Conservation (phyloP, 73 alveolate species). For the Effrenium voratum region DNA sequence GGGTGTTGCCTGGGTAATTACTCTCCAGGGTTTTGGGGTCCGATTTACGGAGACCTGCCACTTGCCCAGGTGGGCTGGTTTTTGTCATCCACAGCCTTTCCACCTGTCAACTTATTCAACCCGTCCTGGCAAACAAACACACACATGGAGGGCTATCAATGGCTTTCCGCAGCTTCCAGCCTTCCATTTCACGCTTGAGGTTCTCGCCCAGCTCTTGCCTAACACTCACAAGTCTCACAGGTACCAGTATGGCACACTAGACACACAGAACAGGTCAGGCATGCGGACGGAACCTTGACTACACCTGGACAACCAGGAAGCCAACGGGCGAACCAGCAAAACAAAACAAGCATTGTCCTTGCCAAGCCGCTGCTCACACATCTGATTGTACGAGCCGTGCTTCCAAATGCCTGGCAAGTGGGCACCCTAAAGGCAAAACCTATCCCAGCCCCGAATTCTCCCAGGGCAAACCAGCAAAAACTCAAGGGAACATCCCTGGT, state of each 20-base stretch:
- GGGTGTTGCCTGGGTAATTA: conserved; percentile 45
- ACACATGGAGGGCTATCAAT: too few relatives aligned
- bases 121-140: too few relatives aligned
- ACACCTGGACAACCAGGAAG: too few relatives aligned
- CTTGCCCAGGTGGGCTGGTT: too few relatives aligned
- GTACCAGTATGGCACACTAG: neutral
- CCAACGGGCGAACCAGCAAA: neutral
- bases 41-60: too few relatives aligned
- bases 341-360: neutral
- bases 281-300: too few relatives aligned
- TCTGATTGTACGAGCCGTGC: conserved; percentile 51
- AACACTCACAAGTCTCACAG: neutral
- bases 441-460: neutral
- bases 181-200: conserved; percentile 86
- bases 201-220: conserved; percentile 88
- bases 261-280: neutral
- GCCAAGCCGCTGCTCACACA: conserved; percentile 38
- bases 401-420: conserved; percentile 58
- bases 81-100: too few relatives aligned
- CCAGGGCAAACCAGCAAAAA: neutral
- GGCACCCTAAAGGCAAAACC: neutral
- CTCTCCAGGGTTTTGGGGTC: too few relatives aligned
- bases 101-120: too few relatives aligned
- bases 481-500: neutral
- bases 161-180: too few relatives aligned